phyloP scores from a whole-genome alignment of 2,329 filamentous ascomycete species.

The Blumeria graminis region DNA sequence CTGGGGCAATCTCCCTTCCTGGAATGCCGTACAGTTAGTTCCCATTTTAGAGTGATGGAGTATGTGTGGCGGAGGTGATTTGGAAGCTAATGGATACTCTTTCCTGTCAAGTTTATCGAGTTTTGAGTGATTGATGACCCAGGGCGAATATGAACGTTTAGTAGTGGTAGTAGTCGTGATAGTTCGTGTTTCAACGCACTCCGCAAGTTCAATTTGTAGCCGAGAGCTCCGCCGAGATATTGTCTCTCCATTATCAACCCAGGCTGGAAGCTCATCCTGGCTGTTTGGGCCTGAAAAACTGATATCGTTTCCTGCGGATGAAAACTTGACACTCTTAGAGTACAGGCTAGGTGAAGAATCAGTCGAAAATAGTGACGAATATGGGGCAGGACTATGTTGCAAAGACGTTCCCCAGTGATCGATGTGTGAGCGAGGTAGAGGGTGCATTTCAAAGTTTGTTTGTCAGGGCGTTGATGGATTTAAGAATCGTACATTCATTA shows the following conservation, averaged over 20 bases:
- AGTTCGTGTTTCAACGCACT: conserved; percentile 43
- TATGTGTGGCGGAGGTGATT: conserved; percentile 59
- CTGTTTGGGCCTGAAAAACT: conserved; percentile 7
- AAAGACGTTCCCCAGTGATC: conserved; percentile 5
- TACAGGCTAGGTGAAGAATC: conserved; percentile 11
- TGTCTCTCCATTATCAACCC: conserved; percentile 11
- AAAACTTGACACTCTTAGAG: conserved; percentile 8
- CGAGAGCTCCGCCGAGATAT: conserved; percentile 9
- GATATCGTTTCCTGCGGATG: conserved; percentile 6
- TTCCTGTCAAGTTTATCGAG: conserved; percentile 58
- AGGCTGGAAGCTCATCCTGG: conserved; percentile 11
- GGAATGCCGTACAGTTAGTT: too few relatives aligned
- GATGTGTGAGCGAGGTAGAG: conserved; percentile 7
- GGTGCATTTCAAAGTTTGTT: conserved; percentile 8
- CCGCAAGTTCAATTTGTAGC: conserved; percentile 28
- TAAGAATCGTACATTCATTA: too few relatives aligned
- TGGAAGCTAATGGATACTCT: conserved; percentile 67
- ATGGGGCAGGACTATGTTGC: conserved; percentile 2
- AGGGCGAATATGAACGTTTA: conserved; percentile 51
- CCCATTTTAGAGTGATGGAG: conserved; percentile 15
- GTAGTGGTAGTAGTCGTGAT: conserved; percentile 87
- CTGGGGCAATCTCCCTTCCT: neutral
- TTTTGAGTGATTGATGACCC: conserved; percentile 42
- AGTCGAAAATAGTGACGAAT: conserved; percentile 4
- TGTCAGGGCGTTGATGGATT: too few relatives aligned